Evolutionary conservation across 2,329 filamentous ascomycete species (phyloP).

Genomic region (Ceratocystis lukuohia): DNA sequence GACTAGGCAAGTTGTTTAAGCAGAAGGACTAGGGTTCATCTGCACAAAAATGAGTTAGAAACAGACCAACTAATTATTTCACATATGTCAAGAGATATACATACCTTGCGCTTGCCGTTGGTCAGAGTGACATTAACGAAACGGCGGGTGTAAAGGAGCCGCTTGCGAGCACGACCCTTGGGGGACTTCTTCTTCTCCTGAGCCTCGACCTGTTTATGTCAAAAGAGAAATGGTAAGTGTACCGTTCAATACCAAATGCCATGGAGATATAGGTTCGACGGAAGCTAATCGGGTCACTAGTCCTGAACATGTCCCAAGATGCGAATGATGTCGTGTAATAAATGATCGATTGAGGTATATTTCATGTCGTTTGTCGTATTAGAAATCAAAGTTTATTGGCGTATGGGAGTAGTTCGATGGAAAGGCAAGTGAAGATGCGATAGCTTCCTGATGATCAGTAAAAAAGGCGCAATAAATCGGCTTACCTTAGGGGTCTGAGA

Average conservation of each 20-base stretch:
- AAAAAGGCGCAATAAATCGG: conserved; percentile 23
- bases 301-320: background rate
- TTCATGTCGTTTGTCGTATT: background rate
- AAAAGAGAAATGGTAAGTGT: background rate
- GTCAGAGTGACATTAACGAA: conserved; percentile 98
- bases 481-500: conserved; percentile 84
- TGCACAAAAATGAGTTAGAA: conserved; percentile 19
- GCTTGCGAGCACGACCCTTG: conserved; percentile 96
- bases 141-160: conserved; percentile 87
- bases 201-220: conserved; percentile 53
- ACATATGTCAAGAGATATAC: background rate
- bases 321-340: background rate
- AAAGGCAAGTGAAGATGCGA: background rate
- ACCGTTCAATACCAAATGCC: background rate
- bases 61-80: background rate
- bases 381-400: background rate
- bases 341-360: background rate
- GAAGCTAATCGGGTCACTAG: background rate
- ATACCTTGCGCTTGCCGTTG: conserved; percentile 94
- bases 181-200: conserved; percentile 95
- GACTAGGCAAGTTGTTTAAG: conserved; percentile 25
- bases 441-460: background rate
- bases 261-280: background rate
- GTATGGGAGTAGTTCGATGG: background rate
- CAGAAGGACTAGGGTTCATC: conserved; percentile 33